Conservation (phyloP, 1,284 basidiomycete genomes). For the Microbotryum violaceum region DNA sequence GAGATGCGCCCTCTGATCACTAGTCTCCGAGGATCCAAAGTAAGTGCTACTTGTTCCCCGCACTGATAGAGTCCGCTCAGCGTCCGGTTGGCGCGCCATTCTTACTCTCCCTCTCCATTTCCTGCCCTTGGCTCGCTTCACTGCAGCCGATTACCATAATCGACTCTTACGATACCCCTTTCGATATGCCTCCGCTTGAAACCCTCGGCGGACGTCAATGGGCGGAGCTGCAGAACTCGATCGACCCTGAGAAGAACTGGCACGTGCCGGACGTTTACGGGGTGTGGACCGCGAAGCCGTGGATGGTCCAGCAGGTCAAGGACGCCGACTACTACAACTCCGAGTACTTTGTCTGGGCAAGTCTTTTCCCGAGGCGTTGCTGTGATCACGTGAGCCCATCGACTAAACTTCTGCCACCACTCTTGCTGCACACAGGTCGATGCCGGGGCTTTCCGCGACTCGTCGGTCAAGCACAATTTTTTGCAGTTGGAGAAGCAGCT, state of each 20-base stretch:
- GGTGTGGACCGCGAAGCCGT: conserved; percentile 34
- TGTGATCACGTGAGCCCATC: background rate
- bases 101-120: background rate
- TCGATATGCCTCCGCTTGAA: conserved; percentile 32
- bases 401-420: background rate
- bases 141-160: conserved; percentile 27
- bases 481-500: conserved; percentile 16
- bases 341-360: conserved; percentile 34
- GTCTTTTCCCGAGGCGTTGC: background rate
- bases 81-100: no score
- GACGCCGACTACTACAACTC: conserved; percentile 25
- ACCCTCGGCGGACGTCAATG: conserved; percentile 28
- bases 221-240: conserved; percentile 25
- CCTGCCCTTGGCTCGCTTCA: background rate
- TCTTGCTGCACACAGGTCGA: conserved; percentile 16
- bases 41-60: background rate
- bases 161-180: conserved; percentile 23
- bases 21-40: conserved; percentile 28
- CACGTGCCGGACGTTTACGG: conserved; percentile 34
- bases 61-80: no score
- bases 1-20: conserved; percentile 18
- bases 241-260: conserved; percentile 30
- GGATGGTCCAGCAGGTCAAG: conserved; percentile 30
- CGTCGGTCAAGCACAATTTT: conserved; percentile 23
- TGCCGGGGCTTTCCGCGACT: conserved; percentile 31